Conservation (phyloP, 139 green algal genomes). For the Micromonas pusilla region DNA sequence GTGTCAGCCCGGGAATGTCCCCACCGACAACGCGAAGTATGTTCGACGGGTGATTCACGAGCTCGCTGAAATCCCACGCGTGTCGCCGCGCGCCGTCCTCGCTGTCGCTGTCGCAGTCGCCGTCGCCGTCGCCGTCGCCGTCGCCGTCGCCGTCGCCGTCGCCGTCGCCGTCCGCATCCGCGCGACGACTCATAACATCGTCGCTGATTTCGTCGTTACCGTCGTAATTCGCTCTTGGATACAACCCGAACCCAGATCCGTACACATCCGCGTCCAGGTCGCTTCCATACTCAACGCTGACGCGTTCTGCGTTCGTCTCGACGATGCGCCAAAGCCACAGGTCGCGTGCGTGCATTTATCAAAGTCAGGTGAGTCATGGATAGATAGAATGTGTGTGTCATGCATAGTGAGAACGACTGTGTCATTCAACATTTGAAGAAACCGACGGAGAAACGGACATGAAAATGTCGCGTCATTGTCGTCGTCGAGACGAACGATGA, state of each 20-base stretch:
- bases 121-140: background rate
- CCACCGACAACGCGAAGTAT: slow-evolving; percentile 7
- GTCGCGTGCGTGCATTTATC: too few species aligned
- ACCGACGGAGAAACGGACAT: slow-evolving; percentile 3
- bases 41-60: slow-evolving; percentile 3
- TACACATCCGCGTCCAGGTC: slow-evolving; percentile 41
- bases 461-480: background rate
- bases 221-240: too few species aligned
- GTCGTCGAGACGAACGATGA: background rate
- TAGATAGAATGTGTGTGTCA: too few species aligned
- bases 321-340: slow-evolving; percentile 35
- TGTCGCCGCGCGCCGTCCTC: background rate
- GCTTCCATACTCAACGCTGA: slow-evolving; percentile 46
- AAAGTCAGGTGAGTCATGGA: too few species aligned
- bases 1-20: slow-evolving; percentile 54
- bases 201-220: background rate
- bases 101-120: background rate
- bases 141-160: background rate
- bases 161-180: background rate
- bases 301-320: slow-evolving; percentile 33
- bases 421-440: background rate
- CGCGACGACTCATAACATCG: background rate
- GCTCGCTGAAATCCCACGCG: slow-evolving; percentile 15
- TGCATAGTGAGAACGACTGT: background rate
- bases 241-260: slow-evolving; percentile 7